phyloP scores from a whole-genome alignment of 768 basidiomycete species.

The Phylloporus rhodoxanthus region DNA sequence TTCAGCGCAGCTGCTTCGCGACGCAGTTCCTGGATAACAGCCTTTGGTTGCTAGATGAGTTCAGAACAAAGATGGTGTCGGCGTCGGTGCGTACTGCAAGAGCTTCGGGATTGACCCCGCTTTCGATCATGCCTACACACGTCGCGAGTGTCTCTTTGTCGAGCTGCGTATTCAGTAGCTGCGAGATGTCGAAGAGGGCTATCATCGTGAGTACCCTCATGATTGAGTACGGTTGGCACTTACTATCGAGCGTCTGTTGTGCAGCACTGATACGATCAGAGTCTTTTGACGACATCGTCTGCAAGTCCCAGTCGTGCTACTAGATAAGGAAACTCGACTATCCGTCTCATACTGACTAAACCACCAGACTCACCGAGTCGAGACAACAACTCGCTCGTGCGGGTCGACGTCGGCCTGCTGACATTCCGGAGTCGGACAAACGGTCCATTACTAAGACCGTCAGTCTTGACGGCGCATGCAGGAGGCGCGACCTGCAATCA shows the following conservation, averaged over 20 bases:
- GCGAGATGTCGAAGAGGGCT: slow-evolving; percentile 87
- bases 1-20: slow-evolving; percentile 52
- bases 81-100: slow-evolving; percentile 59
- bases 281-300: slow-evolving; percentile 41
- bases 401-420: too few species aligned
- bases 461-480: too few species aligned
- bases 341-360: too few species aligned
- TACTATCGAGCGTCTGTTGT: slow-evolving; percentile 67
- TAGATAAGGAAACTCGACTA: slow-evolving; percentile 6
- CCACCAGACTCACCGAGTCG: too few species aligned
- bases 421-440: too few species aligned
- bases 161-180: slow-evolving; percentile 78
- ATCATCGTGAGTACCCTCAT: slow-evolving; percentile 8
- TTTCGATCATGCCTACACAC: slow-evolving; percentile 88
- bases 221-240: slow-evolving; percentile 24
- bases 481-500: too few species aligned
- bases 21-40: slow-evolving; percentile 78
- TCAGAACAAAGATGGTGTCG: neutral
- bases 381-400: too few species aligned
- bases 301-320: neutral
- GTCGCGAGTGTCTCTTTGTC: slow-evolving; percentile 91
- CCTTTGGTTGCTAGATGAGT: slow-evolving; percentile 39
- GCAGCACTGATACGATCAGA: slow-evolving; percentile 57
- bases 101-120: slow-evolving; percentile 87
- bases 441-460: too few species aligned